These are phyloP conservation scores for Trichoderma reesei DNA, from an alignment of 495 filamentous ascomycete species.

Conservation along the genomic window DNA sequence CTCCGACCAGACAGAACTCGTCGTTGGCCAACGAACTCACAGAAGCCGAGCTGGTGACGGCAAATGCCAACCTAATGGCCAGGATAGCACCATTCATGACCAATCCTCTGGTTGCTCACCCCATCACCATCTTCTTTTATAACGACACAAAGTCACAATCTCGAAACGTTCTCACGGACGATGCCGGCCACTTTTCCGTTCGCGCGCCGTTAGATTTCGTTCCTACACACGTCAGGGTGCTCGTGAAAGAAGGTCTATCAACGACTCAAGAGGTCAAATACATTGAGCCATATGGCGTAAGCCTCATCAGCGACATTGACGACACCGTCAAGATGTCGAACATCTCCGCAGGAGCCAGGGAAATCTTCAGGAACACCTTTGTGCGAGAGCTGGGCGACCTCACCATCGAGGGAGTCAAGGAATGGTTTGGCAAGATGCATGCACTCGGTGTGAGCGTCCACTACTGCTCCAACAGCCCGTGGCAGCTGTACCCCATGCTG, in stretches of 20 bases:
- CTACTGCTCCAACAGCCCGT: constrained; percentile 90
- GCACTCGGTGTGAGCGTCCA: constrained; percentile 76
- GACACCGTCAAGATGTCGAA: constrained; percentile 97
- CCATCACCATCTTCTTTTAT: constrained; percentile 90
- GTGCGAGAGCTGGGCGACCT: constrained; percentile 74
- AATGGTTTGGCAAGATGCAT: constrained; percentile 75
- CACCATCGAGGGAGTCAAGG: constrained; percentile 72
- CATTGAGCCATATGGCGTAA: constrained; percentile 73
- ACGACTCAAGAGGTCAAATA: constrained; percentile 63
- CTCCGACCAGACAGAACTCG: not conserved
- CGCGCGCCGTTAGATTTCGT: constrained; percentile 77
- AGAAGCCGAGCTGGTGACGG: constrained; percentile 59
- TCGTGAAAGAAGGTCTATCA: constrained; percentile 80
- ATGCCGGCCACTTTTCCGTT: constrained; percentile 74
- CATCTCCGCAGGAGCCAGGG: constrained; percentile 72
- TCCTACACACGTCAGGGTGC: constrained; percentile 76
- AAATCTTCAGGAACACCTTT: constrained; percentile 94
- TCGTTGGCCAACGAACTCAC: constrained; percentile 48
- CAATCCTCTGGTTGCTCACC: constrained; percentile 58
- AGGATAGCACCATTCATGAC: constrained; percentile 82
- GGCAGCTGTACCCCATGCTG: constrained; percentile 88
- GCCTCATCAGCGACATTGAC: constrained; percentile 94
- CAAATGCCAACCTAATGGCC: constrained; percentile 80
- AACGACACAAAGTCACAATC: constrained; percentile 69
- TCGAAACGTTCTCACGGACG: constrained; percentile 67